A percentile compares a stretch with the other conserved stretches of the same genome.
Evolutionary conservation across 2,329 filamentous ascomycete genomes (phyloP).

Genomic region (Diaporthe capsici): DNA sequence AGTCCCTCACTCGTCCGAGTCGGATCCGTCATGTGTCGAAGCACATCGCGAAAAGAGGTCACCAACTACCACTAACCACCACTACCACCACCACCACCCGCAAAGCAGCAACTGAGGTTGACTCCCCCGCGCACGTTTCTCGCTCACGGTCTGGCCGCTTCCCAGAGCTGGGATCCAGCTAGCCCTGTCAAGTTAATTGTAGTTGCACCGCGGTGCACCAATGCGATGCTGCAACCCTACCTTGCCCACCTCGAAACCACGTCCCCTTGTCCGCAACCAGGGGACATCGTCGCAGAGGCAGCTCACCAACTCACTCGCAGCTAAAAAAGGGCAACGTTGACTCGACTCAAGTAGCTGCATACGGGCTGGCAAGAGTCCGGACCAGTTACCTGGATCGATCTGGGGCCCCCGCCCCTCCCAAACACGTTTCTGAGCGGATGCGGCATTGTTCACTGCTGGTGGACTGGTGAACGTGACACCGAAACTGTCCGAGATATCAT

Average conservation of each 20-base stretch:
- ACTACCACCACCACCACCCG: background rate
- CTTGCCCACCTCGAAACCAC: conserved; percentile 1
- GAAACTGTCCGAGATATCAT: background rate
- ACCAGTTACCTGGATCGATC: background rate
- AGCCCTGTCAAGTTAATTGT: conserved; percentile 3
- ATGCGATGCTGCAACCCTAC: conserved; percentile 25
- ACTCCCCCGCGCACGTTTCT: conserved; percentile 3
- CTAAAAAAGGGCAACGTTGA: conserved; percentile 14
- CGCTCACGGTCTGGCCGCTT: background rate
- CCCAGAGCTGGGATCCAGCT: background rate
- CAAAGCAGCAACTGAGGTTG: conserved; percentile 21
- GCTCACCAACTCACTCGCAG: conserved; percentile 5
- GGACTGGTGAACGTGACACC: background rate
- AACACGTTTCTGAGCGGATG: background rate
- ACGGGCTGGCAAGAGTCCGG: conserved; percentile 6
- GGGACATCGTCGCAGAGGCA: background rate
- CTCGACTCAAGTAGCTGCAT: conserved; percentile 26
- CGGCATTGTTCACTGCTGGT: background rate
- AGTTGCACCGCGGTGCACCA: background rate
- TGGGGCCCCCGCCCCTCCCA: background rate
- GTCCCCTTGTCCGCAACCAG: conserved; percentile 11
- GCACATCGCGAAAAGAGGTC: conserved; percentile 1
- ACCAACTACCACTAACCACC: background rate
- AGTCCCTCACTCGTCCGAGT: background rate
- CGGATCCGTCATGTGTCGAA: background rate